Base-by-base conservation (phyloP, 176 grass and related monocot species). In the Alopecurus myosuroides region DNA sequence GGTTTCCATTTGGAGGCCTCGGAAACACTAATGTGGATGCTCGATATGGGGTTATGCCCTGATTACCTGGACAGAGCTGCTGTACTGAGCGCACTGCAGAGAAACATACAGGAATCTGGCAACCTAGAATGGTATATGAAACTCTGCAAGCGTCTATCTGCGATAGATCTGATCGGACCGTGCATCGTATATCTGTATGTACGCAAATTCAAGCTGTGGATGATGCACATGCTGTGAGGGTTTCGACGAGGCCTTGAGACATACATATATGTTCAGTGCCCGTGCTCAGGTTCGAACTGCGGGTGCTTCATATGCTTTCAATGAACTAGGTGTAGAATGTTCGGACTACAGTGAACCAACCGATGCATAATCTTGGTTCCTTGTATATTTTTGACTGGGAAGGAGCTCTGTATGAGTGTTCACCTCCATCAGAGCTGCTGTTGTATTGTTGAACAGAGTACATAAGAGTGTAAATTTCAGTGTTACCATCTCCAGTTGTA, bases 171-270 rank as follows among this genome's bases (percentile, higher is more conserved):
- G 53, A 89, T 95, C 23, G 96, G 89, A 13, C 89, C 96, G 2
- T 98, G 93, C 36, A 74, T 94, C 48, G 26, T 98, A n/a, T 98
- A 95, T 89, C 75, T 98, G 46, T 92, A 98, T 31, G 85, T 98
- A 86, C 77, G 78, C 31, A 92, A 94, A 82, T 89, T 88, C 77
- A 98, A 94, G 80, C 84, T 94, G 49, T 98, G 96, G 96, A 91
- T 98, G 86, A 82, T 88, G 29, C 94, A 90, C 83, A 95, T 95
- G 93, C 87, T 98, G 71, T 98, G 86, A 92, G 70, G 42, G 70
- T 37, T 64, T 77, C 40, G 61, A 40, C 13, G 28, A 80, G 58
- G 25, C 39, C 58, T 65, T 84, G 36, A 71, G 84, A 84, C 60
- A 49, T 75, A 61, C 40, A 78, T n/a, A n/a, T n/a, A 45, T 69